A percentile compares a stretch with the other conserved stretches of the same genome.
These are phyloP conservation scores for Colletotrichum sp. DNA, from an alignment of 2,329 filamentous ascomycete species.

Conservation along the genomic window DNA sequence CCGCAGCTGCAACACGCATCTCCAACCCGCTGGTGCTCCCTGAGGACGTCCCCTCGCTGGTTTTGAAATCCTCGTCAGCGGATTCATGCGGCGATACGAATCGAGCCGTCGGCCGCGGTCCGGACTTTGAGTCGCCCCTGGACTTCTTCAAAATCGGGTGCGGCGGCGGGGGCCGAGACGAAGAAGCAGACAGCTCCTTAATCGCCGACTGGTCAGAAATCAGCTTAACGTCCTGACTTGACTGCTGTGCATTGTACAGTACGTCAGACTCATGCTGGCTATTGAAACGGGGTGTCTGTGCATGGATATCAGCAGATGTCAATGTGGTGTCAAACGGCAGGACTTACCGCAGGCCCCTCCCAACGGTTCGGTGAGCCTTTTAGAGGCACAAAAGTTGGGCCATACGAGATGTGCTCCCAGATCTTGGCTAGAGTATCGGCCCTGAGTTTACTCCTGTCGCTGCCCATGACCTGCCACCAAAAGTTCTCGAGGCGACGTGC, in stretches of 20 bases:
- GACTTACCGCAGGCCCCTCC: slow-evolving; percentile 53
- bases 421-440: slow-evolving; percentile 59
- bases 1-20: slow-evolving; percentile 27
- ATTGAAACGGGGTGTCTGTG: slow-evolving; percentile 21
- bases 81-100: slow-evolving; percentile 61
- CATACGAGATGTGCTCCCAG: slow-evolving; percentile 63
- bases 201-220: slow-evolving; percentile 25
- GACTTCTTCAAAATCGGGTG: slow-evolving; percentile 68
- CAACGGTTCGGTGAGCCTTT: slow-evolving; percentile 58
- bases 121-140: slow-evolving; percentile 56
- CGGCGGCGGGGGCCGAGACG: slow-evolving; percentile 51
- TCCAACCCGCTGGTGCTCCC: slow-evolving; percentile 42
- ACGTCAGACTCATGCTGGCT: slow-evolving; percentile 21
- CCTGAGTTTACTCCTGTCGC: slow-evolving; percentile 57
- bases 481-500: slow-evolving; percentile 68
- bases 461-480: slow-evolving; percentile 71
- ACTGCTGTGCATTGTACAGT: slow-evolving; percentile 12
- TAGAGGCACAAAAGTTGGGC: slow-evolving; percentile 62
- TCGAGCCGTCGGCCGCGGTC: slow-evolving; percentile 64
- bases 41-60: slow-evolving; percentile 42
- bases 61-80: slow-evolving; percentile 43
- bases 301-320: slow-evolving; percentile 1
- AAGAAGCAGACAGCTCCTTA: slow-evolving; percentile 40
- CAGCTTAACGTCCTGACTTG: slow-evolving; percentile 6
- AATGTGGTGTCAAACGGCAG: not conserved